Base-by-base conservation (phyloP, 805 yeast species). In the Vanderwaltozyma polyspora region DNA sequence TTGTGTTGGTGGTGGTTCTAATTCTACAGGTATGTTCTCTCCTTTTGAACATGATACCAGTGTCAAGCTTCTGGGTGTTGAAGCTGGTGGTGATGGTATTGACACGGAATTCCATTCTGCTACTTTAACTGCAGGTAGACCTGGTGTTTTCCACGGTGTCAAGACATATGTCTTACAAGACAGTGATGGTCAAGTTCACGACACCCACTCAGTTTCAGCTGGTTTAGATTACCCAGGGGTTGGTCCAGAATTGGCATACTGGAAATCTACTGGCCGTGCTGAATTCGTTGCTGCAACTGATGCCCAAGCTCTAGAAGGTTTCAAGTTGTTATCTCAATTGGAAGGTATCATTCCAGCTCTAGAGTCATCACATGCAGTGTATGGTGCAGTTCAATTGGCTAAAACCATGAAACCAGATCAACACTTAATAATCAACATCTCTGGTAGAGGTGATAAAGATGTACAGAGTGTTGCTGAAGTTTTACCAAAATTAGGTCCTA, bases 181-280 rank as follows among this genome's bases (percentile, higher is more conserved):
- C 51, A 50, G 57, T 13, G 97, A 91, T 57, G 99, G 99, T 34
- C 99, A 91, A 66, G 84, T 91, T 39, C 93, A 81, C 46, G 98
- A 91, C 55, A 91, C 99, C 9, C 97, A 91, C 59, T 89, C 97
- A 16, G 93, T 91, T 25, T 84, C 95, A 43, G 99, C 99, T 26
- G 99, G 99, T 46, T 70, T 91, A 51, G 99, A 91, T 62, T 91
- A 91, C 59, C 99, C 99, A 18, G 99, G 96, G 62, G 99, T 91
- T 31, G 99, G 99, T 29, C 99, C 99, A 22, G 97, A 91, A 63
- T 70, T 91, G 47, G 93, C 97, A 2, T 74, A 70, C 57, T 91
- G 97, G 97, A 89, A 89, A 61, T 78, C 79, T 35, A 78, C 80
- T 41, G 96, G 96, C 19, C 76, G 99, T 53, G 98, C 93, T 7